These are phyloP conservation scores for Parafenestella ontariensis DNA, from an alignment of 2,329 filamentous ascomycete genomes.

Conservation along the genomic window DNA sequence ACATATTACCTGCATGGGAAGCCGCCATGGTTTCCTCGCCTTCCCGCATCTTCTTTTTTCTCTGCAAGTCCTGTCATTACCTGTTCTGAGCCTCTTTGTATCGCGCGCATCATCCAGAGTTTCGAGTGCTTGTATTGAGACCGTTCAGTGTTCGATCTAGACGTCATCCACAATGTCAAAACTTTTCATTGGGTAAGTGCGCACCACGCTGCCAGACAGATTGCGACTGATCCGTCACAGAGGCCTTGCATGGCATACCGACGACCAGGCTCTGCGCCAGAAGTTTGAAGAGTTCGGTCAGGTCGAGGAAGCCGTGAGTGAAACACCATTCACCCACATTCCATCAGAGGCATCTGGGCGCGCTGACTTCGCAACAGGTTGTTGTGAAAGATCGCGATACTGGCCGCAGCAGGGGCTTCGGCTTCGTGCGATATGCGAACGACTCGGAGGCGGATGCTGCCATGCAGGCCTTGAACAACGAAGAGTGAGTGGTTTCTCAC, in stretches of 20 bases:
- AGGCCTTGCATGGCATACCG: slow-evolving; percentile 98
- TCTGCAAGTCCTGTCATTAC: slow-evolving; percentile 24
- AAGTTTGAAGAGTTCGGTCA: slow-evolving; percentile 93
- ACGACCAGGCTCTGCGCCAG: slow-evolving; percentile 81
- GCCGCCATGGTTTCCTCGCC: slow-evolving; percentile 40
- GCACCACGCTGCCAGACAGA: neutral
- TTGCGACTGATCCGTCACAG: slow-evolving; percentile 56
- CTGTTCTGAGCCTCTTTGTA: slow-evolving; percentile 36
- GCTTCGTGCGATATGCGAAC: slow-evolving; percentile 87
- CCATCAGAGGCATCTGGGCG: neutral
- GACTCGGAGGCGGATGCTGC: slow-evolving; percentile 79
- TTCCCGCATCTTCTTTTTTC: slow-evolving; percentile 25
- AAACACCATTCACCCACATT: neutral
- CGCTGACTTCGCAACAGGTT: slow-evolving; percentile 65
- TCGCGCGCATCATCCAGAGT: slow-evolving; percentile 32
- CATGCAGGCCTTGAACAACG: slow-evolving; percentile 82
- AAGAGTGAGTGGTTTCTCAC: slow-evolving; percentile 71
- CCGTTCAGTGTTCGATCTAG: slow-evolving; percentile 46
- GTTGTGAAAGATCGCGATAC: slow-evolving; percentile 98
- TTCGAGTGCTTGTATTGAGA: slow-evolving; percentile 49
- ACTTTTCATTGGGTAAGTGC: slow-evolving; percentile 87
- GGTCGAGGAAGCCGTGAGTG: slow-evolving; percentile 93
- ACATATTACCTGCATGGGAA: slow-evolving; percentile 34
- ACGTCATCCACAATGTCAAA: slow-evolving; percentile 74
- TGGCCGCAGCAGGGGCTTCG: slow-evolving; percentile 94